Conservation (phyloP, 441 rosid species). For the Iberis amara region DNA sequence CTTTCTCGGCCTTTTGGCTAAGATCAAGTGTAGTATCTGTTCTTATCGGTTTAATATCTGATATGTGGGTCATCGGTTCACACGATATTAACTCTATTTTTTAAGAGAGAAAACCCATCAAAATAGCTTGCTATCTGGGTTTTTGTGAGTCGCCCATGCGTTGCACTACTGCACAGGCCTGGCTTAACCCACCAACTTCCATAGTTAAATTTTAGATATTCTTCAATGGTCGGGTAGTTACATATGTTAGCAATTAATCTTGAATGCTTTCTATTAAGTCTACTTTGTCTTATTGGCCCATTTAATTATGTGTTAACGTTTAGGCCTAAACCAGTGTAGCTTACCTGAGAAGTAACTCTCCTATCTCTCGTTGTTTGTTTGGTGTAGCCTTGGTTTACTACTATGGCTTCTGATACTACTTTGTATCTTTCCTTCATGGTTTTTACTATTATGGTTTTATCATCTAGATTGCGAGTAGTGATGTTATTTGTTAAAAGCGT, state of each 20-base stretch:
- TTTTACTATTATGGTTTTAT: background rate
- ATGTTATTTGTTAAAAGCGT: background rate
- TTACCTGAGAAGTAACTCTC: too few species aligned
- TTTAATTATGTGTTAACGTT: too few species aligned
- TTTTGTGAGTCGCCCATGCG: constrained; percentile 4
- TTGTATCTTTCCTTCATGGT: background rate
- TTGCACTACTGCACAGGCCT: constrained; percentile 16
- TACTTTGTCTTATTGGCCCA: too few species aligned
- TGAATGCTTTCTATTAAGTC: too few species aligned
- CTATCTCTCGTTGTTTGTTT: too few species aligned
- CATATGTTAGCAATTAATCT: too few species aligned
- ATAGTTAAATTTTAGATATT: too few species aligned
- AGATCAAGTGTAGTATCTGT: constrained; percentile 96
- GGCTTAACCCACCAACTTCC: constrained; percentile 6
- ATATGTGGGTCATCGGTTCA: constrained; percentile 23
- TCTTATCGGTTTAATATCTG: constrained; percentile 87
- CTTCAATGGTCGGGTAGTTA: too few species aligned
- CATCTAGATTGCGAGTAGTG: background rate
- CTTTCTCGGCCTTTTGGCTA: constrained; percentile 96
- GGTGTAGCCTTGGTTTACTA: too few species aligned
- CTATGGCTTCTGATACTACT: constrained; percentile 21
- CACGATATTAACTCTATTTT: constrained; percentile 10
- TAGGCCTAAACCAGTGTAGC: too few species aligned
- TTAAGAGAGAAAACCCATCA: background rate
- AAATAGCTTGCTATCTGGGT: constrained; percentile 17